phyloP scores from a whole-genome alignment of 495 filamentous ascomycete species.

The Aspergillus olivimuriae region DNA sequence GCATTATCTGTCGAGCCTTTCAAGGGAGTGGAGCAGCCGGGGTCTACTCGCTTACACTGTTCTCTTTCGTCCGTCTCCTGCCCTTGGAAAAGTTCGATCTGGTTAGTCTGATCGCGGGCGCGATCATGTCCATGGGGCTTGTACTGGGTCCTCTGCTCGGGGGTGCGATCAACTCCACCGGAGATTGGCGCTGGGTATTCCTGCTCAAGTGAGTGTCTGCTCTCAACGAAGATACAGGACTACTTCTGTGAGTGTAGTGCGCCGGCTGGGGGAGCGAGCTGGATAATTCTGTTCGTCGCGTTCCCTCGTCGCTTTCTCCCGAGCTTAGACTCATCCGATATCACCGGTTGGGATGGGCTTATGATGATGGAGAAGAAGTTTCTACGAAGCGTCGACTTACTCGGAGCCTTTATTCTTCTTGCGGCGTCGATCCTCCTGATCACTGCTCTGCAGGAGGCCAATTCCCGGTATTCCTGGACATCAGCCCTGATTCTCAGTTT shows the following conservation, averaged over 20 bases:
- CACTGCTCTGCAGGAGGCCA: conserved; percentile 48
- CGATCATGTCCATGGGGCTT: conserved; percentile 14
- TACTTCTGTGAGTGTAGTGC: too few relatives aligned
- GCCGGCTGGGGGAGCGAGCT: too few relatives aligned
- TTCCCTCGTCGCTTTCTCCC: conserved; percentile 8
- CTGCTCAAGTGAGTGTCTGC: conserved; percentile 18
- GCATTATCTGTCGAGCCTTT: conserved; percentile 44
- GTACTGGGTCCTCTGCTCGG: conserved; percentile 40
- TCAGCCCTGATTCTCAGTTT: conserved; percentile 34
- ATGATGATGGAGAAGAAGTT: not conserved
- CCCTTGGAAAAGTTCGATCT: conserved; percentile 19
- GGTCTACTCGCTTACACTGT: conserved; percentile 46
- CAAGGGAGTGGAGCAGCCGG: conserved; percentile 50
- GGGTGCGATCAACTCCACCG: conserved; percentile 30
- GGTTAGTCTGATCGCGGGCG: conserved; percentile 7
- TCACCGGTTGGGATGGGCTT: not conserved
- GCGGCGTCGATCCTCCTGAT: conserved; percentile 31
- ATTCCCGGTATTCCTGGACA: conserved; percentile 32
- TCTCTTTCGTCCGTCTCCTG: conserved; percentile 46
- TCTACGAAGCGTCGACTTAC: not conserved
- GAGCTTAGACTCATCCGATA: not conserved
- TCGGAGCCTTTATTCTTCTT: conserved; percentile 4
- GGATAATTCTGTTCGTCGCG: not conserved
- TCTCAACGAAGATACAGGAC: not conserved
- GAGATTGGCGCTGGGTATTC: conserved; percentile 44